phyloP scores from a whole-genome alignment of 352 stramenopile species.

The Nothophytophthora sp. region DNA sequence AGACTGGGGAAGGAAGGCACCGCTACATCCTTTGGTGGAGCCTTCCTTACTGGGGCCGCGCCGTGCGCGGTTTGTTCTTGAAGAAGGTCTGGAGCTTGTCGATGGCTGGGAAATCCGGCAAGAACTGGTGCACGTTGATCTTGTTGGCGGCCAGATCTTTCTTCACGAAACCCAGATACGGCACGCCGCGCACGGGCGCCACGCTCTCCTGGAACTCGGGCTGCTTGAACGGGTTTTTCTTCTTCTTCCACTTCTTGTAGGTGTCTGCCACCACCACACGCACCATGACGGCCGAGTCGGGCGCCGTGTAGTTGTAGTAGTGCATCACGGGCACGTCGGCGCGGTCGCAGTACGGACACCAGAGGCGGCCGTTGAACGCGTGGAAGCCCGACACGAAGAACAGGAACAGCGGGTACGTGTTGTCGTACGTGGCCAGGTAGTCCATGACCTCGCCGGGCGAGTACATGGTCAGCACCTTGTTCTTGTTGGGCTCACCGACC shows the following conservation, averaged over 20 bases:
- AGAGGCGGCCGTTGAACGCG: constrained; percentile 73
- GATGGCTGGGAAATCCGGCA: constrained; percentile 57
- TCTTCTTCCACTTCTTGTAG: constrained; percentile 83
- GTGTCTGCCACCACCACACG: constrained; percentile 47
- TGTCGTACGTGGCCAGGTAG: constrained; percentile 67
- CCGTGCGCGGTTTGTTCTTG: constrained; percentile 34
- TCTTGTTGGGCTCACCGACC: constrained; percentile 45
- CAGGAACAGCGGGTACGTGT: constrained; percentile 73
- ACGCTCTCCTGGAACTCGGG: constrained; percentile 64
- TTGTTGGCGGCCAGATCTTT: constrained; percentile 54
- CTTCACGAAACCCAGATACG: constrained; percentile 62
- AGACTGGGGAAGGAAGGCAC: too few relatives aligned
- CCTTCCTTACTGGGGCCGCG: constrained; percentile 19
- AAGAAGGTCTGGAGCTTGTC: constrained; percentile 49
- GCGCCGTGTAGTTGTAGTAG: constrained; percentile 81
- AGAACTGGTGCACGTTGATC: constrained; percentile 54
- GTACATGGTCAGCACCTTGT: constrained; percentile 60
- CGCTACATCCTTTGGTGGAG: too few relatives aligned
- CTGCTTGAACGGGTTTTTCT: constrained; percentile 74
- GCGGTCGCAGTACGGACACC: constrained; percentile 80
- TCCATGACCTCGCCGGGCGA: constrained; percentile 43
- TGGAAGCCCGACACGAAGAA: constrained; percentile 80
- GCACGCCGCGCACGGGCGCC: constrained; percentile 53
- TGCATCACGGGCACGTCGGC: constrained; percentile 71
- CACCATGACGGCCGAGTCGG: constrained; percentile 57